Conservation (phyloP, 2,329 filamentous ascomycete species). For the Venturia effusa region DNA sequence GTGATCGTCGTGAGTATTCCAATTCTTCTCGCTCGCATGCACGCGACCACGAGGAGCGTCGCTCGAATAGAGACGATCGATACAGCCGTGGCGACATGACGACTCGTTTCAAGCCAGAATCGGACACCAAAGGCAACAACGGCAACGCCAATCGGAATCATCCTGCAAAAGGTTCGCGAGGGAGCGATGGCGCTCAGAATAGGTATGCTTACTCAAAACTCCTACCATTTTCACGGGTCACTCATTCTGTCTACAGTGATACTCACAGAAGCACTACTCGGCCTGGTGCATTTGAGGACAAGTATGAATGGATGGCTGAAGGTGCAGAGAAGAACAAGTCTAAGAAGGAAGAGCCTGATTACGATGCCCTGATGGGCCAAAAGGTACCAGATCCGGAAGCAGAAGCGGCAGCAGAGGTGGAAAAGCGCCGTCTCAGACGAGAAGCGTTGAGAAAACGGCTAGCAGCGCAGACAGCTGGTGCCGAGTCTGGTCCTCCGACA, state of each 20-base stretch:
- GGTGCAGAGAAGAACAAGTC: not conserved
- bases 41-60: conserved; percentile 23
- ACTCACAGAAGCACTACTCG: not conserved
- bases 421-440: conserved; percentile 1
- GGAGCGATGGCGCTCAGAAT: not conserved
- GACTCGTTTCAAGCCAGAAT: conserved; percentile 1
- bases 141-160: not conserved
- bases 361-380: not conserved
- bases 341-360: not conserved
- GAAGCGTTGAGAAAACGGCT: conserved; percentile 1
- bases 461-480: not conserved
- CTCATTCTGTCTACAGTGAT: not conserved
- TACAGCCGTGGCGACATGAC: conserved; percentile 25
- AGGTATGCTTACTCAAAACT: not conserved
- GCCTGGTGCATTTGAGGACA: not conserved
- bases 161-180: not conserved
- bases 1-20: conserved; percentile 1
- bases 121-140: not conserved
- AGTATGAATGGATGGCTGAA: conserved; percentile 5
- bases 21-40: conserved; percentile 20
- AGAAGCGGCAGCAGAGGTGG: not conserved
- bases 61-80: conserved; percentile 24
- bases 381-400: not conserved
- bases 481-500: not conserved
- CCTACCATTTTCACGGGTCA: not conserved